Evolutionary conservation across 768 basidiomycete species (phyloP).

Genomic region (Leccinum olivaceopallidum): DNA sequence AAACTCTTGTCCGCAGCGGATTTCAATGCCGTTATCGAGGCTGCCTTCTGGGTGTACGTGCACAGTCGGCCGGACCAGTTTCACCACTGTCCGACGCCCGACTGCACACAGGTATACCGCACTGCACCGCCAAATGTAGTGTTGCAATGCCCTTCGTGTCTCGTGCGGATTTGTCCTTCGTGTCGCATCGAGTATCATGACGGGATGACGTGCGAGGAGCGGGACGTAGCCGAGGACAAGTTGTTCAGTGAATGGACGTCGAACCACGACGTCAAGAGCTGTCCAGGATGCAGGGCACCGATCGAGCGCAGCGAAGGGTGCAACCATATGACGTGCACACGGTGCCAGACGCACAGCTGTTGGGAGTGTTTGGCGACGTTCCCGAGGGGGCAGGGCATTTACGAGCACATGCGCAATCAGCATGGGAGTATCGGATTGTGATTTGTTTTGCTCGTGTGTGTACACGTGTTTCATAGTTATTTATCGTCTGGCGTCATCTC

Average conservation of each 20-base stretch:
- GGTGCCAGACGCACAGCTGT: conserved; percentile 76
- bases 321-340: conserved; percentile 79
- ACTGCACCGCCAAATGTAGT: conserved; percentile 47
- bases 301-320: conserved; percentile 79
- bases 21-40: conserved; percentile 54
- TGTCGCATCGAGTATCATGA: conserved; percentile 67
- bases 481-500: conserved; percentile 1
- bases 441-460: not conserved
- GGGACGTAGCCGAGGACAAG: conserved; percentile 49
- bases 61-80: conserved; percentile 62
- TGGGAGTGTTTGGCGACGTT: conserved; percentile 81
- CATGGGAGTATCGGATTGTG: conserved; percentile 66
- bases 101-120: conserved; percentile 76
- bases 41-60: conserved; percentile 63
- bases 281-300: conserved; percentile 67
- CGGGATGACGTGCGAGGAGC: conserved; percentile 62
- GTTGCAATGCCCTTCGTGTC: conserved; percentile 71
- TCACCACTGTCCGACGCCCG: conserved; percentile 76
- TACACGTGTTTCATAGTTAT: not conserved
- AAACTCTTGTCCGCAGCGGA: conserved; percentile 50
- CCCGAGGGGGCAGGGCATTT: conserved; percentile 66
- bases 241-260: conserved; percentile 66
- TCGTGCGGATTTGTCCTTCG: conserved; percentile 63
- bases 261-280: conserved; percentile 67
- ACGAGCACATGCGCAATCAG: conserved; percentile 67